These are phyloP conservation scores for Eragrostis nindensis DNA, from an alignment of 176 grass and related monocot species.

Conservation along the genomic window DNA sequence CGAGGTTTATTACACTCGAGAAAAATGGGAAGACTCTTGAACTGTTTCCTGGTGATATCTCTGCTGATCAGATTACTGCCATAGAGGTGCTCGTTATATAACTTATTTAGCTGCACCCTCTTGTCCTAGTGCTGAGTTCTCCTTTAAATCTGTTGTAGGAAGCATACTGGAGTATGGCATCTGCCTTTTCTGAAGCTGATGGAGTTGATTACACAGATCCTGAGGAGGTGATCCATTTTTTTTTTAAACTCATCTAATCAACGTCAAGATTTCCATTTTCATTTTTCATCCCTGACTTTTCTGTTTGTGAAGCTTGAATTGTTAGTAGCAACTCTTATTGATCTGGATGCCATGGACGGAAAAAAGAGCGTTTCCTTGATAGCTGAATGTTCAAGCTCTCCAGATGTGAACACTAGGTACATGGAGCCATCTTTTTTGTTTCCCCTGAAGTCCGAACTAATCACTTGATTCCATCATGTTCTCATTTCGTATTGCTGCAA, in stretches of 20 bases:
- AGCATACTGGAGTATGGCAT: slow-evolving; percentile 91
- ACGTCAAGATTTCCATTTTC: slow-evolving; percentile 21
- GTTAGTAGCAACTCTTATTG: slow-evolving; percentile 89
- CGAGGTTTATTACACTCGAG: slow-evolving; percentile 77
- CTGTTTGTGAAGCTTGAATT: slow-evolving; percentile 84
- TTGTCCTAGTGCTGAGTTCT: neutral
- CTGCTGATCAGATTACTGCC: slow-evolving; percentile 81
- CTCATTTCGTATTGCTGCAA: neutral
- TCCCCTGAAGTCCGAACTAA: neutral
- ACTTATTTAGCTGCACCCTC: slow-evolving; percentile 16
- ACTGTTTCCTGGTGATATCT: slow-evolving; percentile 73
- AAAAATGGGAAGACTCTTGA: slow-evolving; percentile 88
- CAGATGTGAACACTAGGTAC: slow-evolving; percentile 96
- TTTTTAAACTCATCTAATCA: neutral
- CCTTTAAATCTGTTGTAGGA: slow-evolving; percentile 52
- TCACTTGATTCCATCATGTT: neutral
- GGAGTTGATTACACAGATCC: slow-evolving; percentile 96
- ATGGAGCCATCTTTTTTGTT: neutral
- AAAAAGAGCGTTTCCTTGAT: slow-evolving; percentile 87
- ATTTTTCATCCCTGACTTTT: slow-evolving; percentile 26
- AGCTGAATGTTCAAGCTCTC: slow-evolving; percentile 94
- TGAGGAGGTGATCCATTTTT: slow-evolving; percentile 69
- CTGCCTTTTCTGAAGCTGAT: slow-evolving; percentile 93
- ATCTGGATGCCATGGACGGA: slow-evolving; percentile 98
- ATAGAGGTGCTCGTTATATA: slow-evolving; percentile 70